These are phyloP conservation scores for Candida nonsorbophila DNA, from an alignment of 805 yeast species.

Conservation along the genomic window DNA sequence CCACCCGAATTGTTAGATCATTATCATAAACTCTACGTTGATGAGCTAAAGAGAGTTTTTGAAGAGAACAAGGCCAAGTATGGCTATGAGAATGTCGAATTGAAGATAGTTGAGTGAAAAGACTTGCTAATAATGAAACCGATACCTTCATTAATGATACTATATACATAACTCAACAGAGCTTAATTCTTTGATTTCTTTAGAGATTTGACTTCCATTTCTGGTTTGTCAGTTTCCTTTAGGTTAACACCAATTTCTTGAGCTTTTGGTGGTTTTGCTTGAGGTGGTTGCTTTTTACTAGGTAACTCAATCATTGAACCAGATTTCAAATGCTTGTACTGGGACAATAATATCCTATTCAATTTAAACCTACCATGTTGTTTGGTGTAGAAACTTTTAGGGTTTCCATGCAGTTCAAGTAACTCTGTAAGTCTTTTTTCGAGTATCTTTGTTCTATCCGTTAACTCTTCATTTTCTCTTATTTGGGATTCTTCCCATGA, in stretches of 20 bases:
- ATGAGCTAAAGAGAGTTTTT: constrained; percentile 58
- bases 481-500: constrained; percentile 35
- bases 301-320: too few relatives aligned
- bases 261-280: too few relatives aligned
- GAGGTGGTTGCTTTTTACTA: too few relatives aligned
- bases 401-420: constrained; percentile 7
- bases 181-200: too few relatives aligned
- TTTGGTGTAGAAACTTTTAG: constrained; percentile 7
- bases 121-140: too few relatives aligned
- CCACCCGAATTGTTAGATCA: constrained; percentile 48
- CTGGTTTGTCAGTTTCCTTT: too few relatives aligned
- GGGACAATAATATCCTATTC: constrained; percentile 27
- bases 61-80: constrained; percentile 59
- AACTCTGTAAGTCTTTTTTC: constrained; percentile 7
- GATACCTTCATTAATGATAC: too few relatives aligned
- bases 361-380: constrained; percentile 17
- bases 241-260: too few relatives aligned
- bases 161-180: too few relatives aligned
- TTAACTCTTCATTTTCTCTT: constrained; percentile 11
- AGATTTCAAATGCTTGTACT: constrained; percentile 24
- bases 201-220: too few relatives aligned
- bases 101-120: constrained; percentile 36
- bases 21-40: constrained; percentile 68
- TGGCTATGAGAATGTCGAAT: constrained; percentile 44
- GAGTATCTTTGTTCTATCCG: constrained; percentile 6